phyloP scores from a whole-genome alignment of 1,284 basidiomycete species.

The Apiotrichum brassicae region DNA sequence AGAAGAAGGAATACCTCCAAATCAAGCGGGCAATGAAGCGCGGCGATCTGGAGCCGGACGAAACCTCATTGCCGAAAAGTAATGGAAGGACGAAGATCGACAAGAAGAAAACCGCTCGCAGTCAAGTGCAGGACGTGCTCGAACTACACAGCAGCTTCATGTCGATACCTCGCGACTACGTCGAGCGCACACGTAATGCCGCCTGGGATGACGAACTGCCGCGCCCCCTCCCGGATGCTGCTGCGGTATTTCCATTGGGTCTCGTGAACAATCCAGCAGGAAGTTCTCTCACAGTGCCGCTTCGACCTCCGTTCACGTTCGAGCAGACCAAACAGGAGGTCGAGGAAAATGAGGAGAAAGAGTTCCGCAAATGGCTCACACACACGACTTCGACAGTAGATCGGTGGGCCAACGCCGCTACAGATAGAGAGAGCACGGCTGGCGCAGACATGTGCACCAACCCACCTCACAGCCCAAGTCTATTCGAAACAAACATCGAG shows the following conservation, averaged over 20 bases:
- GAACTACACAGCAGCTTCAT: constrained; percentile 59
- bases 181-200: constrained; percentile 59
- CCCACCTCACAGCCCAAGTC: constrained; percentile 49
- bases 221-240: constrained; percentile 56
- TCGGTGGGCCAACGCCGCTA: constrained; percentile 51
- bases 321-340: constrained; percentile 80
- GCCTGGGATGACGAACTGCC: constrained; percentile 49
- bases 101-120: background rate
- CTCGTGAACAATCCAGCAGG: constrained; percentile 17
- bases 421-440: too few species aligned
- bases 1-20: constrained; percentile 63
- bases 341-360: constrained; percentile 71
- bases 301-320: constrained; percentile 72
- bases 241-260: constrained; percentile 49
- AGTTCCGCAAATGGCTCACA: constrained; percentile 70
- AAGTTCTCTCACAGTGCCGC: constrained; percentile 52
- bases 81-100: constrained; percentile 10
- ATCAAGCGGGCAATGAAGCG: constrained; percentile 73
- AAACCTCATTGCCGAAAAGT: constrained; percentile 30
- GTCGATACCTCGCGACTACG: constrained; percentile 57
- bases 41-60: constrained; percentile 46
- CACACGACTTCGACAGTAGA: constrained; percentile 53
- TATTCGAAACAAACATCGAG: constrained; percentile 81
- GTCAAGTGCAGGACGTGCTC: background rate
- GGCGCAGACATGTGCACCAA: background rate